Evolutionary conservation across 805 yeast genomes (phyloP).

Genomic region (Lipomyces chichibuensis): DNA sequence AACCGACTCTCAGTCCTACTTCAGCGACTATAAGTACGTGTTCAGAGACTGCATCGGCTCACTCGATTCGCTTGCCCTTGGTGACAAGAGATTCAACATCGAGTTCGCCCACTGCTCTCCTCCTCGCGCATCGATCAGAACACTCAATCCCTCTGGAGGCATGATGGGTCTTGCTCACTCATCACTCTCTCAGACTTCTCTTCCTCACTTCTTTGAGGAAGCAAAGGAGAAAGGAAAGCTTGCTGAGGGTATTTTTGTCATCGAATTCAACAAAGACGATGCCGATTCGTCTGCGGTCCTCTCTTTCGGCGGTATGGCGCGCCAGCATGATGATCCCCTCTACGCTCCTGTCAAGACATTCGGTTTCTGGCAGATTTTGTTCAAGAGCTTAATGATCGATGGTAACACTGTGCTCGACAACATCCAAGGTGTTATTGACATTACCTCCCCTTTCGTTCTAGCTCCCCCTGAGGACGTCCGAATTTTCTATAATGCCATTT

Average conservation of each 20-base stretch:
- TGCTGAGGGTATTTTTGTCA: conserved; percentile 23
- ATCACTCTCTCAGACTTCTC: conserved; percentile 29
- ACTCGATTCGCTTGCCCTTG: conserved; percentile 20
- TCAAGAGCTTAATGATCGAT: conserved; percentile 29
- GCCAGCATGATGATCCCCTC: conserved; percentile 31
- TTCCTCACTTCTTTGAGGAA: conserved; percentile 29
- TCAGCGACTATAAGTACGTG: conserved; percentile 27
- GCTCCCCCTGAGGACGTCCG: conserved; percentile 37
- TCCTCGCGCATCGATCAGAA: conserved; percentile 30
- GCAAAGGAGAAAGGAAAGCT: conserved; percentile 15
- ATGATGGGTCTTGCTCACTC: conserved; percentile 35
- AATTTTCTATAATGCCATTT: conserved; percentile 28
- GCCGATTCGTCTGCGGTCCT: conserved; percentile 15
- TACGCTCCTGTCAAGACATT: conserved; percentile 33
- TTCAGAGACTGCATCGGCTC: conserved; percentile 34
- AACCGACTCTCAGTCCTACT: conserved; percentile 29
- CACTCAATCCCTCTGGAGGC: conserved; percentile 34
- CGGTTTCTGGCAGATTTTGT: conserved; percentile 35
- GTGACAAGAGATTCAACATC: conserved; percentile 10
- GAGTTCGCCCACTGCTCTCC: conserved; percentile 35
- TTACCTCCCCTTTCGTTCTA: conserved; percentile 28
- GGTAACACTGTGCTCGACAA: conserved; percentile 33
- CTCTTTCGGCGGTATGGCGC: conserved; percentile 28
- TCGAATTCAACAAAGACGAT: conserved; percentile 27
- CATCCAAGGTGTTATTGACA: conserved; percentile 33